A percentile compares a stretch with the other conserved stretches of the same genome.
phyloP scores from a whole-genome alignment of 2,329 filamentous ascomycete species.

The Ophiostoma sp. region DNA sequence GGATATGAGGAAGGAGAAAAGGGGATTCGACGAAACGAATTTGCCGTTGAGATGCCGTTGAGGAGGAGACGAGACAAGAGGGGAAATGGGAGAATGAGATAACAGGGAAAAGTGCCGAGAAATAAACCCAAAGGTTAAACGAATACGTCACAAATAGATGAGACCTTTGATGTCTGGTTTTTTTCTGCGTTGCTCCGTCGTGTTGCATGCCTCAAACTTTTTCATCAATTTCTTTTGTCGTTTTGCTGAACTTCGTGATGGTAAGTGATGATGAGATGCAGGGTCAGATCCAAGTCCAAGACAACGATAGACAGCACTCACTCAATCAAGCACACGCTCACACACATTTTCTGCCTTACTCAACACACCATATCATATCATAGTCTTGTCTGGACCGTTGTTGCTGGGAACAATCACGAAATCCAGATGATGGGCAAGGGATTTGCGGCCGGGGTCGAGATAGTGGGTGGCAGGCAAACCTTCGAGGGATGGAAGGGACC shows the following conservation, averaged over 20 bases:
- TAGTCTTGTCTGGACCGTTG: not conserved
- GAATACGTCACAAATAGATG: not conserved
- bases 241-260: not conserved
- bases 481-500: not conserved
- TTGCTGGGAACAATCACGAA: not conserved
- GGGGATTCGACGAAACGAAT: not conserved
- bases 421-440: slow-evolving; percentile 11
- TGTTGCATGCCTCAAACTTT: not conserved
- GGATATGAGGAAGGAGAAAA: slow-evolving; percentile 1
- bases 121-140: not conserved
- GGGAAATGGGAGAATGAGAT: not conserved
- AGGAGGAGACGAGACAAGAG: not conserved
- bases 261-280: not conserved
- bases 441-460: slow-evolving; percentile 9
- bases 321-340: not conserved
- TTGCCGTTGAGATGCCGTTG: not conserved
- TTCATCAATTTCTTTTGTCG: not conserved
- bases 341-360: not conserved
- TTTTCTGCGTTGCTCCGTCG: not conserved
- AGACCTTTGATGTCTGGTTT: not conserved
- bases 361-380: not conserved
- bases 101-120: not conserved
- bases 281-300: not conserved
- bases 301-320: not conserved
- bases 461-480: not conserved